These are phyloP conservation scores for Biscogniauxia marginata DNA, from an alignment of 2,329 filamentous ascomycete genomes.

Conservation along the genomic window DNA sequence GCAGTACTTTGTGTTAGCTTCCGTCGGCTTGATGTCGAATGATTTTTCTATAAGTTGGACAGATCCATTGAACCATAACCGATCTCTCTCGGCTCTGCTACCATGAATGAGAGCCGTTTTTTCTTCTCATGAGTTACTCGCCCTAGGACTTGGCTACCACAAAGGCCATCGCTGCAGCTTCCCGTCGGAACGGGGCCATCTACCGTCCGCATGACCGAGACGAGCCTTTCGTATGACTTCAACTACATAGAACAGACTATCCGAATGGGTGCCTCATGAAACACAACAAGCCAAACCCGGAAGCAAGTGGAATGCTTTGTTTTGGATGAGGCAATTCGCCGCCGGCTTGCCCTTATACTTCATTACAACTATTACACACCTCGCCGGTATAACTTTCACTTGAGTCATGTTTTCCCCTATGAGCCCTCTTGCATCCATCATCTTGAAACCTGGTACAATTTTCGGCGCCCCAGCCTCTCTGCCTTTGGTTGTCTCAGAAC, in stretches of 20 bases:
- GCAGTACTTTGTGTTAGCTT: not conserved
- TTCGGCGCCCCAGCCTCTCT: not conserved
- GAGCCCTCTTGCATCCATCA: conserved; percentile 3
- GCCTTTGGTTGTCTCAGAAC: not conserved
- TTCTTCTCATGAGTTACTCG: too few relatives aligned
- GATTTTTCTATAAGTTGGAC: not conserved
- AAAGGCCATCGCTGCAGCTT: not conserved
- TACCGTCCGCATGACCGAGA: not conserved
- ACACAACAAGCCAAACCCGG: conserved; percentile 15
- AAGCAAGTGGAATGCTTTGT: conserved; percentile 9
- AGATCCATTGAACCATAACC: not conserved
- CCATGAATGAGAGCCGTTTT: too few relatives aligned
- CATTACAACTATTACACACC: conserved; percentile 22
- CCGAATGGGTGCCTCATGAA: conserved; percentile 6
- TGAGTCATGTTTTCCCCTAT: conserved; percentile 4
- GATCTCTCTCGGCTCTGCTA: too few relatives aligned
- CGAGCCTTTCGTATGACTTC: not conserved
- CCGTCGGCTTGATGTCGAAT: not conserved
- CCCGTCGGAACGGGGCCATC: not conserved
- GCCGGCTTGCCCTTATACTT: conserved; percentile 3
- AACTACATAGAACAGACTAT: not conserved
- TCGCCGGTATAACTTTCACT: conserved; percentile 11
- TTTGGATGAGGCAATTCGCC: conserved; percentile 15
- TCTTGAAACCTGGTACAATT: not conserved
- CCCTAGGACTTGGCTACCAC: too few relatives aligned